Evolutionary conservation across 208 protist genomes (phyloP).

Genomic region (Crithidia brevicula): DNA sequence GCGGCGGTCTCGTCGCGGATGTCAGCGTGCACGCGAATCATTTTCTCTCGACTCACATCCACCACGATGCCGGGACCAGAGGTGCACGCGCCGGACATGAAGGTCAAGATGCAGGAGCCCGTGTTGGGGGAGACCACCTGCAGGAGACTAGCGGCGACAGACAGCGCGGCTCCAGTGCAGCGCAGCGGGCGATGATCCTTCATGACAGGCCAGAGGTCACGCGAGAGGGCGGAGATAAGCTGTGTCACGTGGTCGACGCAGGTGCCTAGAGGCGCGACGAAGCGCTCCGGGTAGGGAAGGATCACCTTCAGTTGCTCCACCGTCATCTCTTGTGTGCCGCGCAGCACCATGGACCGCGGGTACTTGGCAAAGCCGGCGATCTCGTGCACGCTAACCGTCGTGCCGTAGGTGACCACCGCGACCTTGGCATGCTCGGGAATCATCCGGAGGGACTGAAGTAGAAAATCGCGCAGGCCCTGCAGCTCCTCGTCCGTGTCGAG

Average conservation of each 20-base stretch:
- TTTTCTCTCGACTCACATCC: conserved; percentile 89
- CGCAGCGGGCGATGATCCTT: conserved; percentile 93
- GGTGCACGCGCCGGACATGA: conserved; percentile 96
- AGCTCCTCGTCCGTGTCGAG: conserved; percentile 95
- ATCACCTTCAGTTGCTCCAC: conserved; percentile 56
- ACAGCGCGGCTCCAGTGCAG: conserved; percentile 97
- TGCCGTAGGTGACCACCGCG: conserved; percentile 98
- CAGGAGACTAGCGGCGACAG: conserved; percentile 95
- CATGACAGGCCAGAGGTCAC: conserved; percentile 96
- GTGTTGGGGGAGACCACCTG: conserved; percentile 88
- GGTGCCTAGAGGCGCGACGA: conserved; percentile 80
- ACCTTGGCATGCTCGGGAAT: conserved; percentile 95
- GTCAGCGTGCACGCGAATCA: conserved; percentile 97
- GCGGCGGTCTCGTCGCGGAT: conserved; percentile 89
- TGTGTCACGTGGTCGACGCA: conserved; percentile 70
- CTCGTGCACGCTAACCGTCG: conserved; percentile 94
- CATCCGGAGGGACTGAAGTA: conserved; percentile 90
- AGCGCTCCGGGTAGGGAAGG: conserved; percentile 51
- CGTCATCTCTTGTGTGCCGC: conserved; percentile 79
- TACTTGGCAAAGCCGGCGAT: conserved; percentile 67
- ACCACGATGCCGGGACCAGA: conserved; percentile 95
- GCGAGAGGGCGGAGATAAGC: conserved; percentile 95
- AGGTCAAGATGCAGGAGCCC: conserved; percentile 96
- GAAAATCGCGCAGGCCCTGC: conserved; percentile 92
- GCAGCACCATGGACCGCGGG: conserved; percentile 85